Percentiles rank a stretch among this genome's conserved stretches.
These are phyloP conservation scores for Pholiota conissans DNA, from an alignment of 768 basidiomycete species.

Conservation along the genomic window DNA sequence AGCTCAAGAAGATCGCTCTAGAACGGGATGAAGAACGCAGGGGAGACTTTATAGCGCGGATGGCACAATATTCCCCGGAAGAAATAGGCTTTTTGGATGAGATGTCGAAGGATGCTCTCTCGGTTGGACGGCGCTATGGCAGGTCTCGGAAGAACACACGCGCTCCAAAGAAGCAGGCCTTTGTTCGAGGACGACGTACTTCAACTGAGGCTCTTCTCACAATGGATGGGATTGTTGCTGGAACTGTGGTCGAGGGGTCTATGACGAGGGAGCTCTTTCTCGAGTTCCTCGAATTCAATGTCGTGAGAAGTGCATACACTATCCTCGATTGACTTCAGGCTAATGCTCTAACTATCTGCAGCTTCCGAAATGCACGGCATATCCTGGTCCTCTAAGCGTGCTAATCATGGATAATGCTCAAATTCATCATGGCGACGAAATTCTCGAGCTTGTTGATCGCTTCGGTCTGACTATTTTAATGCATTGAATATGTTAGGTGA, in stretches of 20 bases:
- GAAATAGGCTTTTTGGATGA: slow-evolving; percentile 33
- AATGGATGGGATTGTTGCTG: slow-evolving; percentile 26
- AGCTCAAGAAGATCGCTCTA: slow-evolving; percentile 27
- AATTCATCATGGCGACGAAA: slow-evolving; percentile 15
- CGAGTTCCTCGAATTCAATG: slow-evolving; percentile 22
- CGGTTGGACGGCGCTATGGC: slow-evolving; percentile 9
- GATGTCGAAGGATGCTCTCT: slow-evolving; percentile 25
- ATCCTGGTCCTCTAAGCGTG: slow-evolving; percentile 25
- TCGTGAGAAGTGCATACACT: slow-evolving; percentile 17
- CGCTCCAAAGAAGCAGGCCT: neutral
- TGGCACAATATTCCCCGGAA: slow-evolving; percentile 26
- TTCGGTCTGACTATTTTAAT: neutral
- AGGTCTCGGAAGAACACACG: neutral
- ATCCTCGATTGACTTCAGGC: neutral
- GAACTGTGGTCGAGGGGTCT: slow-evolving; percentile 27
- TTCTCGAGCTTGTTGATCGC: slow-evolving; percentile 21
- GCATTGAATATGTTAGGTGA: too few relatives aligned
- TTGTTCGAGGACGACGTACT: neutral
- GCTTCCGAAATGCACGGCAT: slow-evolving; percentile 22
- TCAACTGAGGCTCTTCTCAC: slow-evolving; percentile 25
- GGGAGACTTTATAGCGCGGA: slow-evolving; percentile 21
- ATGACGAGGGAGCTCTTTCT: slow-evolving; percentile 24
- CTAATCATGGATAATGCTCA: slow-evolving; percentile 29
- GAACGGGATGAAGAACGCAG: slow-evolving; percentile 24
- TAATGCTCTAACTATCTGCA: slow-evolving; percentile 1